Conservation (phyloP, 306 rosid species). For the Ormosia semicastrata region DNA sequence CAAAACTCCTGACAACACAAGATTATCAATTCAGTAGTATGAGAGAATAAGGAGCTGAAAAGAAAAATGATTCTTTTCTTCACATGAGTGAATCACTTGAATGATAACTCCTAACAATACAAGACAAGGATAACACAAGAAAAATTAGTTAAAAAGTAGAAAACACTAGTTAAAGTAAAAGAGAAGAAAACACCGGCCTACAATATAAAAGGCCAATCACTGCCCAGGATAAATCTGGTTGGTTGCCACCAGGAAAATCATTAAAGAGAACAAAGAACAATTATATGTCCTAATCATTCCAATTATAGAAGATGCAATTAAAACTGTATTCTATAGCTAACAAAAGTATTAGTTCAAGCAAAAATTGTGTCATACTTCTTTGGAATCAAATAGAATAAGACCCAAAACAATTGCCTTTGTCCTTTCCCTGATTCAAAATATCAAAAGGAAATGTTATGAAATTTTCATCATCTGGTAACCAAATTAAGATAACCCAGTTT, state of each 20-base stretch:
- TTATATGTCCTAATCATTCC: not conserved
- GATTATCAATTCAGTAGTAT: conserved; percentile 14
- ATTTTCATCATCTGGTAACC: not conserved
- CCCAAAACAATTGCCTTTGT: not conserved
- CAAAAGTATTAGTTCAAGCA: not conserved
- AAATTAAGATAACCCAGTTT: not conserved
- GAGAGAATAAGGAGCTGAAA: conserved; percentile 24
- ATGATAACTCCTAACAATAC: conserved; percentile 29
- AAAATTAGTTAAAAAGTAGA: not conserved
- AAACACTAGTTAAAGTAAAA: conserved; percentile 20
- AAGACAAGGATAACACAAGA: conserved; percentile 37
- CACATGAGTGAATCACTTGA: conserved; percentile 32
- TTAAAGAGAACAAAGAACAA: not conserved
- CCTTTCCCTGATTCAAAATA: not conserved
- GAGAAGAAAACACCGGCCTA: conserved; percentile 12
- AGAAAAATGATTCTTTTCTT: conserved; percentile 33
- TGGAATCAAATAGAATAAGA: not conserved
- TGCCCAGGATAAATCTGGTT: not conserved
- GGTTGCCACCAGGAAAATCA: not conserved
- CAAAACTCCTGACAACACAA: conserved; percentile 23
- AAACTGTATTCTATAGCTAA: not conserved
- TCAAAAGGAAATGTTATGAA: not conserved
- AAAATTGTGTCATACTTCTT: not conserved
- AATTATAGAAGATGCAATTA: not conserved
- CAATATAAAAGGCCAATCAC: conserved; percentile 2